Evolutionary conservation across 257 asterid species (phyloP).

Genomic region (Primulina tabacum): DNA sequence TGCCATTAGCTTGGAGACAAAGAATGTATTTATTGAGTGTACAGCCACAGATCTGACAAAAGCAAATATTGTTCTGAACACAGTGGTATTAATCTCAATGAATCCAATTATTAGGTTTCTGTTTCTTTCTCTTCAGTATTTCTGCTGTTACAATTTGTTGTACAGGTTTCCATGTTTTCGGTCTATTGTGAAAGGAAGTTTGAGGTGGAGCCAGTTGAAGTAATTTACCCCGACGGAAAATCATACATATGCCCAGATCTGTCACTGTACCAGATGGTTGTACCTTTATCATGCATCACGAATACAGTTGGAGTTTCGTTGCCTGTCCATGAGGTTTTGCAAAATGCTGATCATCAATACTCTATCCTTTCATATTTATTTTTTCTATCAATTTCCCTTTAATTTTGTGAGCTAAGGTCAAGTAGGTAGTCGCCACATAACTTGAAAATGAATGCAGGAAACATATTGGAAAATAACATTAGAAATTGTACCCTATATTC

Average conservation of each 20-base stretch:
- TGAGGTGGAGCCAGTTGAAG: constrained; percentile 91
- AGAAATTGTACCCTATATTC: constrained; percentile 7
- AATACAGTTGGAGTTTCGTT: constrained; percentile 54
- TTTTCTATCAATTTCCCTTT: constrained; percentile 5
- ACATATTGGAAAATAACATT: neutral
- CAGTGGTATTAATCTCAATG: constrained; percentile 58
- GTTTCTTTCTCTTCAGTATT: constrained; percentile 7
- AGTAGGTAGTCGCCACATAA: neutral
- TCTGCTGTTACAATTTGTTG: constrained; percentile 10
- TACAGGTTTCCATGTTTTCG: constrained; percentile 93
- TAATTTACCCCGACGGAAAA: constrained; percentile 58
- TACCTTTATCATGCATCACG: constrained; percentile 68
- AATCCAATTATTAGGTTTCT: constrained; percentile 16
- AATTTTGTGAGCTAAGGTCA: neutral
- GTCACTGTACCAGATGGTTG: constrained; percentile 62
- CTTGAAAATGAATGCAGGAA: constrained; percentile 5
- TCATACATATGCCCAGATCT: constrained; percentile 69
- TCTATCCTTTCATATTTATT: neutral
- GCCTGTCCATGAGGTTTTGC: constrained; percentile 61
- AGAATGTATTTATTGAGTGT: constrained; percentile 89
- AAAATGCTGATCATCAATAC: constrained; percentile 3
- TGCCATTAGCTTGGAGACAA: constrained; percentile 79
- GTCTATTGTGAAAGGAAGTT: constrained; percentile 75
- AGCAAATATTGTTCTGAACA: constrained; percentile 85
- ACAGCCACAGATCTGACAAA: constrained; percentile 94